phyloP scores from a whole-genome alignment of 2,329 filamentous ascomycete genomes.

The Pseudonectria foliicola region DNA sequence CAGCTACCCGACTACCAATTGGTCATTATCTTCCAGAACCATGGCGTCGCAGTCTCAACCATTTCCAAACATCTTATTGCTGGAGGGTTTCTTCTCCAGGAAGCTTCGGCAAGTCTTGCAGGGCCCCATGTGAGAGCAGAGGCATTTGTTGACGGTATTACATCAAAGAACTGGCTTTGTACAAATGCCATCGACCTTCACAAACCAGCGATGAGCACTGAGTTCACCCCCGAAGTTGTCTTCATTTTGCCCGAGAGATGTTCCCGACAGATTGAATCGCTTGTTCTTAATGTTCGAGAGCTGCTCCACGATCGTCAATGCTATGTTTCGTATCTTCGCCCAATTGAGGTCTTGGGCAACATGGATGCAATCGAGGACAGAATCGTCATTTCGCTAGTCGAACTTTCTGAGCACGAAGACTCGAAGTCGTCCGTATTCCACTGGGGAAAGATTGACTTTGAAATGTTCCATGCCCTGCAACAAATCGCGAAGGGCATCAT shows the following conservation, averaged over 20 bases:
- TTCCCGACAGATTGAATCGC: too few species aligned
- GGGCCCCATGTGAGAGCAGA: too few species aligned
- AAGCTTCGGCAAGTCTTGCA: too few species aligned
- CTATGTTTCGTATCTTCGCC: conserved; percentile 2
- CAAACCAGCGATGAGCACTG: too few species aligned
- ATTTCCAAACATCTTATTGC: conserved; percentile 20
- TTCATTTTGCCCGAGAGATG: too few species aligned
- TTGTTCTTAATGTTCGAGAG: too few species aligned
- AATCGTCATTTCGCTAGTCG: conserved; percentile 40
- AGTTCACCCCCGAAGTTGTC: too few species aligned
- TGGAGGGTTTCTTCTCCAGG: conserved; percentile 23
- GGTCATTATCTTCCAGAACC: conserved; percentile 20
- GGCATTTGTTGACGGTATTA: neutral
- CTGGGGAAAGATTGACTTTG: conserved; percentile 34
- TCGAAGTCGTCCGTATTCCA: conserved; percentile 27
- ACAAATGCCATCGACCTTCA: too few species aligned
- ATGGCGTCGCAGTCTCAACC: conserved; percentile 5
- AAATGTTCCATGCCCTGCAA: conserved; percentile 33
- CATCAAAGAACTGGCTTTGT: too few species aligned
- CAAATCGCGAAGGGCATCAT: conserved; percentile 31
- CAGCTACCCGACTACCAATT: conserved; percentile 26
- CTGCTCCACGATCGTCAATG: neutral
- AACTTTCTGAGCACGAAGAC: conserved; percentile 25
- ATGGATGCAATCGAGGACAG: conserved; percentile 14
- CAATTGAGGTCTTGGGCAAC: conserved; percentile 7